A percentile compares a stretch with the other conserved stretches of the same genome.
Conservation (phyloP, 2,329 filamentous ascomycete genomes). For the Exophiala lecanii-corni region DNA sequence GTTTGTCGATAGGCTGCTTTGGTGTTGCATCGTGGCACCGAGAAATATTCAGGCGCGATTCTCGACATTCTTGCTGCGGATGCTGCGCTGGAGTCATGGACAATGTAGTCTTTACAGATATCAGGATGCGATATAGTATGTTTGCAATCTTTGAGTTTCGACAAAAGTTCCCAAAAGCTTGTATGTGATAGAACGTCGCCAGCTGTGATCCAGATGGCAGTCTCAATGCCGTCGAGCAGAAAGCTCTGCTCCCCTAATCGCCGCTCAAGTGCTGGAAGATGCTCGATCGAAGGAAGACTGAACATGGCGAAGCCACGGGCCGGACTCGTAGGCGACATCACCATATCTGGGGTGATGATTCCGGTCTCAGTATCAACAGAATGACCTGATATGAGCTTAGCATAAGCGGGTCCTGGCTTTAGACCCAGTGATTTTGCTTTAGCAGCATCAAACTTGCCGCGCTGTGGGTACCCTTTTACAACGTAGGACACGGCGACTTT, state of each 20-base stretch:
- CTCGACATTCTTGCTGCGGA: slow-evolving; percentile 65
- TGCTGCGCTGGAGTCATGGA: slow-evolving; percentile 61
- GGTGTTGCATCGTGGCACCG: slow-evolving; percentile 63
- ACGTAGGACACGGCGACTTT: slow-evolving; percentile 78
- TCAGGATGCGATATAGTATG: slow-evolving; percentile 77
- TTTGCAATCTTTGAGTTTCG: slow-evolving; percentile 54
- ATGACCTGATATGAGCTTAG: slow-evolving; percentile 57
- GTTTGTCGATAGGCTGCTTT: slow-evolving; percentile 7
- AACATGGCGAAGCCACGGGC: slow-evolving; percentile 74
- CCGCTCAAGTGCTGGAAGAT: slow-evolving; percentile 64
- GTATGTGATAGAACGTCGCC: slow-evolving; percentile 59
- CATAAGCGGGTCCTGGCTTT: slow-evolving; percentile 54
- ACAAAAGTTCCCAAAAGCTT: slow-evolving; percentile 65
- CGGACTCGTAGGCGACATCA: slow-evolving; percentile 62
- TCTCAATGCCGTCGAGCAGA: slow-evolving; percentile 63
- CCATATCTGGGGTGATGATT: slow-evolving; percentile 78
- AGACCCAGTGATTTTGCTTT: slow-evolving; percentile 65
- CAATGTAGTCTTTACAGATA: slow-evolving; percentile 68
- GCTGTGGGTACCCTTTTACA: slow-evolving; percentile 66
- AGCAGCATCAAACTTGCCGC: slow-evolving; percentile 72
- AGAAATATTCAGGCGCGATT: slow-evolving; percentile 71
- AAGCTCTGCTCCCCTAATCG: slow-evolving; percentile 40
- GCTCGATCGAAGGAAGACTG: slow-evolving; percentile 68
- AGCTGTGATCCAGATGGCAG: slow-evolving; percentile 79
- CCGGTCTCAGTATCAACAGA: slow-evolving; percentile 62